Evolutionary conservation across 257 asterid genomes (phyloP).

Genomic region (Ballota nigra): DNA sequence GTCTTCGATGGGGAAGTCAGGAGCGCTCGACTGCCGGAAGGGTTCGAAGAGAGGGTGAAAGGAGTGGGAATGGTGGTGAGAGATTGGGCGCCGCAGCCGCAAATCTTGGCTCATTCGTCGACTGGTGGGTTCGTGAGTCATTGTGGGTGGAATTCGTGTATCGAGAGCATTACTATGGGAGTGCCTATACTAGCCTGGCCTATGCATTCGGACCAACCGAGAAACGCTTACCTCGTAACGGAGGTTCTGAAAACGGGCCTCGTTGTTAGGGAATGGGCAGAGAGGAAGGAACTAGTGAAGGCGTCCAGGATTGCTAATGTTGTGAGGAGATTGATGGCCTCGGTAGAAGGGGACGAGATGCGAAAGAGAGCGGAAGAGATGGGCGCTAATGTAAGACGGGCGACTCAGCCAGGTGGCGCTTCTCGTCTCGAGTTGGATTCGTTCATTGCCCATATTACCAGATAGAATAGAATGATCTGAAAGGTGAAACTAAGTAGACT

Average conservation of each 20-base stretch:
- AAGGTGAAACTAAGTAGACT: not conserved
- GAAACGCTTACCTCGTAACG: conserved; percentile 24
- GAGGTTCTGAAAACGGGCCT: conserved; percentile 31
- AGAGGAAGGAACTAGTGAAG: conserved; percentile 27
- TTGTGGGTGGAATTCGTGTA: conserved; percentile 51
- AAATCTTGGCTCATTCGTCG: conserved; percentile 36
- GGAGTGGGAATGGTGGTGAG: conserved; percentile 35
- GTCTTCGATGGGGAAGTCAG: conserved; percentile 22
- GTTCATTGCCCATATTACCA: conserved; percentile 30
- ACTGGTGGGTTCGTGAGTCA: conserved; percentile 48
- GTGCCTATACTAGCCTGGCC: conserved; percentile 53
- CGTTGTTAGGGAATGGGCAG: conserved; percentile 36
- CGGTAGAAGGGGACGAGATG: conserved; percentile 33
- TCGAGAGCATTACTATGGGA: conserved; percentile 39
- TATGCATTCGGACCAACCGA: conserved; percentile 50
- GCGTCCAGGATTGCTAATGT: conserved; percentile 23
- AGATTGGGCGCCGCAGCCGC: conserved; percentile 50
- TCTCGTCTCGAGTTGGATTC: conserved; percentile 37
- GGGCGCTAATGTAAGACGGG: conserved; percentile 12
- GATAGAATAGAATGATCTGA: conserved; percentile 21
- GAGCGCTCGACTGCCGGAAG: conserved; percentile 24
- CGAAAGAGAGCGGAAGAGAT: conserved; percentile 28
- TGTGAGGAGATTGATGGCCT: conserved; percentile 28
- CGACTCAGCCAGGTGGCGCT: conserved; percentile 30
- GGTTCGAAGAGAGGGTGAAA: conserved; percentile 34